Percentiles rank a stretch among this genome's conserved stretches.
These are phyloP conservation scores for Salix exigua DNA, from an alignment of 345 rosid genomes.

Conservation along the genomic window DNA sequence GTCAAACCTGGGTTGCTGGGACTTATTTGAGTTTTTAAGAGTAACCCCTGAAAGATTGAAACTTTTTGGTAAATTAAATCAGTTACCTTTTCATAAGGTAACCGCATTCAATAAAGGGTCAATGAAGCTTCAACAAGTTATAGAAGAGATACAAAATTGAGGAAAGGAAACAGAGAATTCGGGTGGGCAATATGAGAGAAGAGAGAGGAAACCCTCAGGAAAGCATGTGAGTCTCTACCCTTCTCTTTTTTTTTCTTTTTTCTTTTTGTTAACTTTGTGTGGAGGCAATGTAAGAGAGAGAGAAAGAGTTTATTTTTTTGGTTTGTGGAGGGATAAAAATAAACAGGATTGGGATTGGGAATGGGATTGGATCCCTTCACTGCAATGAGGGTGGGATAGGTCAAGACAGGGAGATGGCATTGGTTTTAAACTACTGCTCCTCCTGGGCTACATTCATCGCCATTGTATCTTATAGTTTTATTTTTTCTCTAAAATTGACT, in stretches of 20 bases:
- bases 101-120: conserved; percentile 29
- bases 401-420: neutral
- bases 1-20: conserved; percentile 24
- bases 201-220: conserved; percentile 20
- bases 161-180: conserved; percentile 30
- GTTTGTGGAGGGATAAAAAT: neutral
- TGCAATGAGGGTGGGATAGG: neutral
- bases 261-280: neutral
- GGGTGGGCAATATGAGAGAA: conserved; percentile 12
- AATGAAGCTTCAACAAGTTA: conserved; percentile 15
- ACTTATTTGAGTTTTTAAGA: conserved; percentile 3
- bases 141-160: conserved; percentile 8
- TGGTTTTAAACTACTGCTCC: conserved; percentile 4
- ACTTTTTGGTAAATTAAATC: conserved; percentile 12
- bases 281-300: neutral
- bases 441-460: conserved; percentile 1
- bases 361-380: conserved; percentile 8
- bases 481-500: neutral
- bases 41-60: conserved; percentile 35
- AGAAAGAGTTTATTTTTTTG: neutral
- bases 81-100: conserved; percentile 6
- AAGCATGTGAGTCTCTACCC: conserved; percentile 4
- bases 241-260: neutral
- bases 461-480: neutral
- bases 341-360: neutral